Conservation (phyloP, 495 filamentous ascomycete genomes). For the Penicillium canariense region DNA sequence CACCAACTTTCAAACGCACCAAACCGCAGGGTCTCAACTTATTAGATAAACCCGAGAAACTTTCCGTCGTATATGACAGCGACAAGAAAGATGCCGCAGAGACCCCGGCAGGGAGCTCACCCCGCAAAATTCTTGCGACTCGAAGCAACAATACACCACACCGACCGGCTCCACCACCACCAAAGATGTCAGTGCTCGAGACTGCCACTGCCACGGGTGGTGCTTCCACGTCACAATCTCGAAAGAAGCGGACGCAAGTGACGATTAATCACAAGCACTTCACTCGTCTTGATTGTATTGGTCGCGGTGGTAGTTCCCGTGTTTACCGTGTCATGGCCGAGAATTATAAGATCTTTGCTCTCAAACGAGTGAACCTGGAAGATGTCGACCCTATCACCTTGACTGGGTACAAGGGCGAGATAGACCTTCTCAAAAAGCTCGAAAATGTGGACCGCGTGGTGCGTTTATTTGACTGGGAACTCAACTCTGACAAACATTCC, state of each 20-base stretch:
- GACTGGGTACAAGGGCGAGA: constrained; percentile 92
- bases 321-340: constrained; percentile 98
- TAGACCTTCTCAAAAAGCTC: constrained; percentile 82
- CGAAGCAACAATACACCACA: constrained; percentile 82
- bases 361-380: constrained; percentile 90
- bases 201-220: constrained; percentile 84
- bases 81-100: constrained; percentile 46
- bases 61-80: constrained; percentile 47
- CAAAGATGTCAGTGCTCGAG: constrained; percentile 93
- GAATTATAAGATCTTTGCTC: constrained; percentile 87
- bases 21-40: constrained; percentile 57
- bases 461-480: constrained; percentile 84
- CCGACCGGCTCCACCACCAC: constrained; percentile 76
- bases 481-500: constrained; percentile 83
- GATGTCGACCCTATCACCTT: constrained; percentile 82
- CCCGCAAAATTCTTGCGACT: constrained; percentile 65
- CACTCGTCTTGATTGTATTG: constrained; percentile 82
- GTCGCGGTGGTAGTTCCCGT: constrained; percentile 85
- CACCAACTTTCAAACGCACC: constrained; percentile 68
- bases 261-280: constrained; percentile 90
- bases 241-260: constrained; percentile 74
- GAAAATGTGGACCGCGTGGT: constrained; percentile 85
- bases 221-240: constrained; percentile 65
- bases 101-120: constrained; percentile 50
- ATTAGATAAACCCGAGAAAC: constrained; percentile 60